Percentiles rank a stretch among this genome's conserved stretches.
phyloP scores from a whole-genome alignment of 2,329 filamentous ascomycete species.

The Penicillium sumatraense region DNA sequence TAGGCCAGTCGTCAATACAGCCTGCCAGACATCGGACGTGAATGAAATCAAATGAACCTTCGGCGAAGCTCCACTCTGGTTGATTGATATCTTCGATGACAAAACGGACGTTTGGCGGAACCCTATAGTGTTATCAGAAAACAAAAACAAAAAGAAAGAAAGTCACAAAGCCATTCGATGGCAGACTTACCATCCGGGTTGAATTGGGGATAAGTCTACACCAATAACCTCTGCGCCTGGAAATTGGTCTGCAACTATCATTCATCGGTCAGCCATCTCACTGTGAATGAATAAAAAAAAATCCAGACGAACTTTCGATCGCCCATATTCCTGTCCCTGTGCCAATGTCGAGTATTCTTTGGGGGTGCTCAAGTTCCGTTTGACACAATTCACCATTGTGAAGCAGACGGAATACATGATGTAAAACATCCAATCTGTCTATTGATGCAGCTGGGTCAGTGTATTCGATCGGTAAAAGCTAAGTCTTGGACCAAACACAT shows the following conservation, averaged over 20 bases:
- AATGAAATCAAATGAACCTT: conserved; percentile 36
- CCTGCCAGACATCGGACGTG: conserved; percentile 30
- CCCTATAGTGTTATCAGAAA: conserved; percentile 15
- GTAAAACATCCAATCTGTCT: conserved; percentile 18
- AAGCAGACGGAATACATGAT: conserved; percentile 15
- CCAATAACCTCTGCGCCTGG: conserved; percentile 50
- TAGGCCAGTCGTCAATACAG: conserved; percentile 27
- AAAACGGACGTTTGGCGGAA: conserved; percentile 37
- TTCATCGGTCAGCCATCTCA: not conserved
- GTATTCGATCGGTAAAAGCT: not conserved
- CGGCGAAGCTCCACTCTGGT: conserved; percentile 28
- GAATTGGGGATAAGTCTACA: conserved; percentile 55
- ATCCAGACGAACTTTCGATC: conserved; percentile 14
- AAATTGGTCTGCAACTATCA: conserved; percentile 36
- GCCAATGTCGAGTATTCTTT: conserved; percentile 15
- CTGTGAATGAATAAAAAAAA: not conserved
- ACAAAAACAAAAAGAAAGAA: too few relatives aligned
- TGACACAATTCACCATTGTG: conserved; percentile 12
- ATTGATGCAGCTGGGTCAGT: not conserved
- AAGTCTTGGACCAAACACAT: not conserved
- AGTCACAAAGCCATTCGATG: too few relatives aligned
- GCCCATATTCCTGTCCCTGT: conserved; percentile 29
- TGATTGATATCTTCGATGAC: conserved; percentile 35
- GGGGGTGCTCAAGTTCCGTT: conserved; percentile 15
- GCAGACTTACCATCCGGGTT: conserved; percentile 44